Percentiles rank a stretch among this genome's conserved stretches.
phyloP scores from a whole-genome alignment of 768 basidiomycete genomes.

The Pleurotus ostreatus region DNA sequence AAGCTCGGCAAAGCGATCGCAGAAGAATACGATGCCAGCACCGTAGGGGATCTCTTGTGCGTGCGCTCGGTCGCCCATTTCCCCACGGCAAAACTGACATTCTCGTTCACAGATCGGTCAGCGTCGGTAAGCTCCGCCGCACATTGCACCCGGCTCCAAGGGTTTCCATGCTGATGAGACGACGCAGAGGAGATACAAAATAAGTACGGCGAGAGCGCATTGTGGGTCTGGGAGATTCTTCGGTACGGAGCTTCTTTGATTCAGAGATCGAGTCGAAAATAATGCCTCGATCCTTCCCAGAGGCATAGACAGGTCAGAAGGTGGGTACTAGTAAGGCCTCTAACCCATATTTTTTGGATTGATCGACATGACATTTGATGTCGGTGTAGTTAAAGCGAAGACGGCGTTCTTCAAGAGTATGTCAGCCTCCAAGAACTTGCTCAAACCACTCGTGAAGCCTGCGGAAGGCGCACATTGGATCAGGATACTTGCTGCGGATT shows the following conservation, averaged over 20 bases:
- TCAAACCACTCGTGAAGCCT: slow-evolving; percentile 66
- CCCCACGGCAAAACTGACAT: background rate
- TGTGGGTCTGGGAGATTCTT: slow-evolving; percentile 92
- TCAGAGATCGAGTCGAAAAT: background rate
- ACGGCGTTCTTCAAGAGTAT: slow-evolving; percentile 81
- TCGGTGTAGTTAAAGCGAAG: slow-evolving; percentile 75
- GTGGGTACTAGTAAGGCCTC: slow-evolving; percentile 30
- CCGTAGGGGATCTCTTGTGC: slow-evolving; percentile 87
- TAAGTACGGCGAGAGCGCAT: slow-evolving; percentile 75
- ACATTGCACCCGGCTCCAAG: background rate
- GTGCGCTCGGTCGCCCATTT: slow-evolving; percentile 22
- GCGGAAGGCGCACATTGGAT: slow-evolving; percentile 89
- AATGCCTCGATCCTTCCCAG: slow-evolving; percentile 28
- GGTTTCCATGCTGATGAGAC: slow-evolving; percentile 11
- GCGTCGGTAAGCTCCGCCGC: slow-evolving; percentile 40
- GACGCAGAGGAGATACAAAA: slow-evolving; percentile 68
- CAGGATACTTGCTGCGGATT: slow-evolving; percentile 84
- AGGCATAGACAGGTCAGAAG: slow-evolving; percentile 87
- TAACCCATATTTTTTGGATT: background rate
- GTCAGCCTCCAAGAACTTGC: slow-evolving; percentile 94
- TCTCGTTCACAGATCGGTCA: slow-evolving; percentile 41
- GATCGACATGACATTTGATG: background rate
- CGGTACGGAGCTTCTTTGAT: slow-evolving; percentile 40
- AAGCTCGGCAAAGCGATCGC: slow-evolving; percentile 89
- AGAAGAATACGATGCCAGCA: slow-evolving; percentile 83